phyloP scores from a whole-genome alignment of 192 early-diverging fungal species.

The Fimicolochytrium jonesii region DNA sequence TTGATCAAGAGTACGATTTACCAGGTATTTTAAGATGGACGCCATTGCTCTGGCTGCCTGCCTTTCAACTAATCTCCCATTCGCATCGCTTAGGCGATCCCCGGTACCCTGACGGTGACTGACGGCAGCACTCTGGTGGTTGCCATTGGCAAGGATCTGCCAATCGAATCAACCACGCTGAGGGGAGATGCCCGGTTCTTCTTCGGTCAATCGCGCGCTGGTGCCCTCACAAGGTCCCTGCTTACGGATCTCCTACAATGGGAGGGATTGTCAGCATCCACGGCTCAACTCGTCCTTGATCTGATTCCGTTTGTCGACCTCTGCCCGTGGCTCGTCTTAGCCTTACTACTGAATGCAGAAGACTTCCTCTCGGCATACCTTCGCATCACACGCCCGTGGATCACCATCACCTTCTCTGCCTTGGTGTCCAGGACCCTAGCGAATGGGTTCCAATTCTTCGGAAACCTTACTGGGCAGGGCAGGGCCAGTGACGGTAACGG shows the following conservation, averaged over 20 bases:
- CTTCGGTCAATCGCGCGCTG: background rate
- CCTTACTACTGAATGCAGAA: background rate
- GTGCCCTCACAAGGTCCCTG: background rate
- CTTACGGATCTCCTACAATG: background rate
- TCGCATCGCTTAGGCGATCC: no score
- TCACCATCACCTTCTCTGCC: constrained; percentile 5
- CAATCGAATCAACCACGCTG: constrained; percentile 2
- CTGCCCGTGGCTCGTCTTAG: constrained; percentile 1
- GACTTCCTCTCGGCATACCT: background rate
- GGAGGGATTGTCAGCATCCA: background rate
- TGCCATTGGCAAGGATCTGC: constrained; percentile 3
- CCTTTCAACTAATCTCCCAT: no score
- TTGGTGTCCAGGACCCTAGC: background rate
- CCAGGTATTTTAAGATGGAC: no score
- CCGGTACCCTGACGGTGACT: no score
- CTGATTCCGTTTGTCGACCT: constrained; percentile 9
- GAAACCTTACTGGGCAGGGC: background rate
- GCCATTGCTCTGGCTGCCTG: no score
- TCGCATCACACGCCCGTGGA: background rate
- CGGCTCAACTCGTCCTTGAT: background rate
- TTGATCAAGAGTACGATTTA: no score
- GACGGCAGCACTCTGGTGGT: background rate
- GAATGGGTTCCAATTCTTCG: constrained; percentile 1
- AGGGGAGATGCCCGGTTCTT: constrained; percentile 1
- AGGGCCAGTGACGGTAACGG: background rate